phyloP scores from a whole-genome alignment of 768 basidiomycete species.

The Tricholoma terreum region DNA sequence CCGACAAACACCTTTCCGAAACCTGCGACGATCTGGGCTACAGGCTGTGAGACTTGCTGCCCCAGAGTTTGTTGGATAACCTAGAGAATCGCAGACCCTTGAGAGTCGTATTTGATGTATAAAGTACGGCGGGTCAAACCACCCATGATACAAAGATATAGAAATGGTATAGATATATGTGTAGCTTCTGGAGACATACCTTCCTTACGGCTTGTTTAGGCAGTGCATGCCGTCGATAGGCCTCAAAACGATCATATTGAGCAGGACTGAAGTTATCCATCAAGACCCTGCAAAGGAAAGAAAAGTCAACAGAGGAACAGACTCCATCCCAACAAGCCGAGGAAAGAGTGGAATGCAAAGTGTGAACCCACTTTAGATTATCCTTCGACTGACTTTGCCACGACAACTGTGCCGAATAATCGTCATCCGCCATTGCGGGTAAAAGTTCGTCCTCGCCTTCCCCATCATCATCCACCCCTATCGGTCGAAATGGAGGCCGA shows the following conservation, averaged over 20 bases:
- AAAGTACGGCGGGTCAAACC: background rate
- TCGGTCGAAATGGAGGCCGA: slow-evolving; percentile 6
- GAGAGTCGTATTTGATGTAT: background rate
- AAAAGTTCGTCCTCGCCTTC: slow-evolving; percentile 78
- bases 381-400: slow-evolving; percentile 89
- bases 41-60: slow-evolving; percentile 81
- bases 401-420: slow-evolving; percentile 78
- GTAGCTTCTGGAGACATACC: slow-evolving; percentile 34
- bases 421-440: slow-evolving; percentile 86
- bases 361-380: slow-evolving; percentile 63
- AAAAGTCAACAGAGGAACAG: background rate
- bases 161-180: background rate
- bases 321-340: background rate
- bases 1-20: slow-evolving; percentile 92
- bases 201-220: slow-evolving; percentile 82
- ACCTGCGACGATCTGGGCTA: slow-evolving; percentile 87
- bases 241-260: slow-evolving; percentile 88
- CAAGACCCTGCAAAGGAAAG: slow-evolving; percentile 54
- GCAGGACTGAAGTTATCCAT: slow-evolving; percentile 84
- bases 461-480: slow-evolving; percentile 48
- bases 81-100: slow-evolving; percentile 35
- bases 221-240: slow-evolving; percentile 79
- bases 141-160: background rate
- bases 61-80: slow-evolving; percentile 80
- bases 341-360: background rate